A percentile compares a stretch with the other conserved stretches of the same genome.
Conservation (phyloP, 768 basidiomycete species). For the Macrolepiota albuminosa region DNA sequence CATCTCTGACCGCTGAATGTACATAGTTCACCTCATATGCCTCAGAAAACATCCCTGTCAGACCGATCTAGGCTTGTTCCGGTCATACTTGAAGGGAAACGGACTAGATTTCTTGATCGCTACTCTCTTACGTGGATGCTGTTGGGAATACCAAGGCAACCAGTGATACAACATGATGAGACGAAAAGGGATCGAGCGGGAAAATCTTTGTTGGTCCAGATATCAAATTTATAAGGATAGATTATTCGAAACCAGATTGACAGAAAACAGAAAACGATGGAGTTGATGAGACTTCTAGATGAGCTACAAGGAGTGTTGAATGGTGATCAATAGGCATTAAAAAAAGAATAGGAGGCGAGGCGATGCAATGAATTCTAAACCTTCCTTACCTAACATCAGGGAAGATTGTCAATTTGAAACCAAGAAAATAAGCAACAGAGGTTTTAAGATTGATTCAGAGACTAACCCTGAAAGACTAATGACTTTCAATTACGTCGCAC, state of each 20-base stretch:
- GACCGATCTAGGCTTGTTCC: neutral
- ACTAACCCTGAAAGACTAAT: constrained; percentile 15
- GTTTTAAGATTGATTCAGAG: neutral
- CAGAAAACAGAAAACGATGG: constrained; percentile 9
- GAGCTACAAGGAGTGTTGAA: constrained; percentile 25
- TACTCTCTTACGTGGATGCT: neutral
- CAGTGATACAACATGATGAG: neutral
- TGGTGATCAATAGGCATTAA: constrained; percentile 17
- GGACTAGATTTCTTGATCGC: neutral
- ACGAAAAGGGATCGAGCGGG: neutral
- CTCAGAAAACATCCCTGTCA: too few relatives aligned
- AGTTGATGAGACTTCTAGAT: constrained; percentile 22
- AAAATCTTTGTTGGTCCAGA: neutral
- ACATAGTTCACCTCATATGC: neutral
- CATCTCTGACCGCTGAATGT: neutral
- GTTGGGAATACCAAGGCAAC: neutral
- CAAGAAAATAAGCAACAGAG: neutral
- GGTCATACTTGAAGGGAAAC: neutral
- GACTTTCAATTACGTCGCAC: constrained; percentile 9
- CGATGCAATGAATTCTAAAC: constrained; percentile 5
- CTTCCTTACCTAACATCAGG: constrained; percentile 3
- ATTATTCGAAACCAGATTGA: constrained; percentile 9
- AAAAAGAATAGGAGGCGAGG: neutral
- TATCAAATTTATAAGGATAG: constrained; percentile 3
- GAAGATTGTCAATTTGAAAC: neutral